phyloP scores from a whole-genome alignment of 169 alveolate species.

The Plasmodium berghei region DNA sequence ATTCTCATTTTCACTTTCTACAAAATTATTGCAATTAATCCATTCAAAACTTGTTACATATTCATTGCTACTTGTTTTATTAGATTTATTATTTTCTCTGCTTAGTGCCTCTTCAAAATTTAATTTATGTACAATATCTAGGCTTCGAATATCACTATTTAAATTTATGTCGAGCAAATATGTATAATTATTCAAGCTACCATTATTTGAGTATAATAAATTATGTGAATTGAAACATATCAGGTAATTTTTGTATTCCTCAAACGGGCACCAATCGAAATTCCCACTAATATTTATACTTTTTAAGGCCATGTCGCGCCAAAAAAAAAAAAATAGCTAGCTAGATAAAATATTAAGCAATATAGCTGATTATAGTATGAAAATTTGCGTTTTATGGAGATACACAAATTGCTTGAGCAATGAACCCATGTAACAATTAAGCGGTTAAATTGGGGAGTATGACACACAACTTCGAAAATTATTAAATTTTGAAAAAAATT shows the following conservation, averaged over 20 bases:
- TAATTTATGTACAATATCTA: constrained; percentile 66
- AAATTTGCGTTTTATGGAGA: background rate
- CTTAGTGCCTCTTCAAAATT: constrained; percentile 71
- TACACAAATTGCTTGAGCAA: too few species aligned
- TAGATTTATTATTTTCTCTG: constrained; percentile 6
- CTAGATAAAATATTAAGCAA: background rate
- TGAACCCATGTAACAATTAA: background rate
- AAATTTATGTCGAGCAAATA: constrained; percentile 68
- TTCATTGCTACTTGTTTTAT: constrained; percentile 25
- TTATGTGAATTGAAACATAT: constrained; percentile 64
- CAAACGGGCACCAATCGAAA: constrained; percentile 77
- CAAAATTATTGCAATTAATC: constrained; percentile 43
- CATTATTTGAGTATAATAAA: constrained; percentile 47
- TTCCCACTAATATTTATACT: constrained; percentile 74
- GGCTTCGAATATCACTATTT: constrained; percentile 28
- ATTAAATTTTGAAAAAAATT: too few species aligned
- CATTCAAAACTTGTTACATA: constrained; percentile 74
- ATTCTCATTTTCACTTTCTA: constrained; percentile 28
- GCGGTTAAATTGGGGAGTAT: background rate
- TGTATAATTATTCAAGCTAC: constrained; percentile 41
- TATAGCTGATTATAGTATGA: background rate
- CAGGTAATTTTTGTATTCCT: constrained; percentile 63
- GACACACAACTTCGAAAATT: background rate
- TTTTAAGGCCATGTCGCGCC: constrained; percentile 53
- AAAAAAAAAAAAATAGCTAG: background rate